Evolutionary conservation across 2,329 filamentous ascomycete species (phyloP), one percentile per base, ranked within the genome.

Genomic region (Neopestalotiopsis sp.): DNA sequence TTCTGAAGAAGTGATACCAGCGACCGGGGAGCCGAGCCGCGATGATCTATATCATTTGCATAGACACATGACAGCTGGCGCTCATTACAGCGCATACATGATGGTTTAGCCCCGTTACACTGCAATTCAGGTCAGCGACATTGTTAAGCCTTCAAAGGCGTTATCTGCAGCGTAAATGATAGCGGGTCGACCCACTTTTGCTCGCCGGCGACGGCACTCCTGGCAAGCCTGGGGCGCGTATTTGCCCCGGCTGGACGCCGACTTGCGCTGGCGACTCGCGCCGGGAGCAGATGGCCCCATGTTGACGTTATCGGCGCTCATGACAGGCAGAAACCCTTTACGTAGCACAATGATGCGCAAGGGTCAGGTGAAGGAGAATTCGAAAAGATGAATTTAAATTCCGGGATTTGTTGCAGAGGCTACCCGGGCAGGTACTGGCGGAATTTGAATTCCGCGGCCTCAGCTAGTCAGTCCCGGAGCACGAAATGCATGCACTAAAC

Each of bases 171-270:
- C 24, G 3, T 28, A 4, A 28, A 49, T 17, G n/a, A 49, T 20
- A 14, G 17, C n/a, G n/a, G 13, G 45, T 14, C 7, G 45, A 17
- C 56, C 56, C 30, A 59, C 56, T 59, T 58, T 59, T 59, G 56
- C 56, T 13, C 56, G 56, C 20, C 56, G 56, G 20, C 30, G 56
- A 28, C 56, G 56, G 30, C 56, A 59, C 7, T 59, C 56, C 30
- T 59, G 56, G 20, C 56, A 59, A 30, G 56, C 56, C 56, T 59
- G 56, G 13, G 24, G 24, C n/a, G 56, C 56, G 17, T 59, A 59
- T 59, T 59, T 59, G 56, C 56, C 30, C 56, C 56, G 56, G 30
- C 4, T 59, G 5, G 56, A 59, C 20, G 9, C 56, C 20, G 20
- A 32, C 20, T 28, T 59, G 56, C 24, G 56, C 30, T 59, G 56